These are phyloP conservation scores for Knoxia roxburghii DNA, from an alignment of 257 asterid species.

Conservation along the genomic window DNA sequence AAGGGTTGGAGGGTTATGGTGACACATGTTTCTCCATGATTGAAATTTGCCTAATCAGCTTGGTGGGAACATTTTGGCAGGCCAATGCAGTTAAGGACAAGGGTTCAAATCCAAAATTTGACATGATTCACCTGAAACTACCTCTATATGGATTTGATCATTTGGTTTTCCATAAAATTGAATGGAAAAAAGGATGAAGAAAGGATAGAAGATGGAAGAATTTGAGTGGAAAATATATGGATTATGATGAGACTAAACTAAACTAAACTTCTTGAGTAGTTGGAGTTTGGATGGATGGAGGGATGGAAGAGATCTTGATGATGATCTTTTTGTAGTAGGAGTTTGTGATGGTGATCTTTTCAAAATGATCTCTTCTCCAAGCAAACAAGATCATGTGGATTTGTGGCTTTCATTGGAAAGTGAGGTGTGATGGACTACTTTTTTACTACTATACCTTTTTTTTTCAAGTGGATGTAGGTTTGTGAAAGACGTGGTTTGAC, in stretches of 20 bases:
- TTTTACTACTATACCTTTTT: background rate
- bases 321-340: constrained; percentile 24
- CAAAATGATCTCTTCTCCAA: constrained; percentile 30
- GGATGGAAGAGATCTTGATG: constrained; percentile 17
- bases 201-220: background rate
- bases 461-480: constrained; percentile 18
- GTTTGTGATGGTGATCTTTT: constrained; percentile 30
- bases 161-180: no score
- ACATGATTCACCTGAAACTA: no score
- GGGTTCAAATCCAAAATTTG: constrained; percentile 26
- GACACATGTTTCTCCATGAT: constrained; percentile 60
- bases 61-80: constrained; percentile 10
- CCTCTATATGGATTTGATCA: no score
- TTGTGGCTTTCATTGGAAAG: constrained; percentile 32
- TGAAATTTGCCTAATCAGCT: constrained; percentile 43
- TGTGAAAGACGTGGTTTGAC: constrained; percentile 24
- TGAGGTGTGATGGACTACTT: constrained; percentile 21
- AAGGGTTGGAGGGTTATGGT: constrained; percentile 42
- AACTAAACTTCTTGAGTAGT: no score
- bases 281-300: no score
- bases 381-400: constrained; percentile 50
- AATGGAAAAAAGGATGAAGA: background rate
- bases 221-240: no score
- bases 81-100: constrained; percentile 21
- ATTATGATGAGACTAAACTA: no score